Evolutionary conservation across 164 flowering plant species (phyloP).

Genomic region (Vitis amurensis): DNA sequence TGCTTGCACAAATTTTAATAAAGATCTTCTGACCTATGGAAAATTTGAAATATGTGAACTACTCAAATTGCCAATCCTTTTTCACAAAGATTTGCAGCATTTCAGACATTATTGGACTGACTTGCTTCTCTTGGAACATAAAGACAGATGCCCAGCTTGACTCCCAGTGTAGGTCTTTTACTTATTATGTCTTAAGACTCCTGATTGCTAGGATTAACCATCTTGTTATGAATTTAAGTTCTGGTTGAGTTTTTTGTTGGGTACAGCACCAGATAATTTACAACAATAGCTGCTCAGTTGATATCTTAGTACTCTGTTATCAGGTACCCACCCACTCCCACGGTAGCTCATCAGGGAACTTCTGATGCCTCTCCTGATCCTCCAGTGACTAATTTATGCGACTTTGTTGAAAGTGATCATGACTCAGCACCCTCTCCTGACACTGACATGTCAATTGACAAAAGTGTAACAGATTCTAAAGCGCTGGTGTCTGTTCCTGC

Average conservation of each 20-base stretch:
- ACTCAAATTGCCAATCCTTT: too few relatives aligned
- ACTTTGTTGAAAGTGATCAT: slow-evolving; percentile 62
- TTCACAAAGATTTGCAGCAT: too few relatives aligned
- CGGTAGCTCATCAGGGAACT: slow-evolving; percentile 26
- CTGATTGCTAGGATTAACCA: too few relatives aligned
- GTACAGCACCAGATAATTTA: neutral
- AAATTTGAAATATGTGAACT: neutral
- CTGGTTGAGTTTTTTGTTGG: too few relatives aligned
- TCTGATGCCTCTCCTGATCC: slow-evolving; percentile 35
- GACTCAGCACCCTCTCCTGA: slow-evolving; percentile 66
- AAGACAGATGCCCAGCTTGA: too few relatives aligned
- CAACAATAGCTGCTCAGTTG: neutral
- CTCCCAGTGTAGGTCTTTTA: too few relatives aligned
- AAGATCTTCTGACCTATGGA: neutral
- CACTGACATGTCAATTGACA: slow-evolving; percentile 45
- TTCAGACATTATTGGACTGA: too few relatives aligned
- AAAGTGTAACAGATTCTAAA: slow-evolving; percentile 48
- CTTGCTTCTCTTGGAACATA: too few relatives aligned
- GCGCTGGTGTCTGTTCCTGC: slow-evolving; percentile 66
- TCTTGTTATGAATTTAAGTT: too few relatives aligned
- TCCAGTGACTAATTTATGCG: slow-evolving; percentile 32
- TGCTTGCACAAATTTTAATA: too few relatives aligned
- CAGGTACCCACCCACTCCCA: slow-evolving; percentile 49
- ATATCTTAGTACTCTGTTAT: neutral
- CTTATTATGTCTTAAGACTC: too few relatives aligned